Evolutionary conservation across 257 asterid species (phyloP).

Genomic region (Anisodus acutangulus): DNA sequence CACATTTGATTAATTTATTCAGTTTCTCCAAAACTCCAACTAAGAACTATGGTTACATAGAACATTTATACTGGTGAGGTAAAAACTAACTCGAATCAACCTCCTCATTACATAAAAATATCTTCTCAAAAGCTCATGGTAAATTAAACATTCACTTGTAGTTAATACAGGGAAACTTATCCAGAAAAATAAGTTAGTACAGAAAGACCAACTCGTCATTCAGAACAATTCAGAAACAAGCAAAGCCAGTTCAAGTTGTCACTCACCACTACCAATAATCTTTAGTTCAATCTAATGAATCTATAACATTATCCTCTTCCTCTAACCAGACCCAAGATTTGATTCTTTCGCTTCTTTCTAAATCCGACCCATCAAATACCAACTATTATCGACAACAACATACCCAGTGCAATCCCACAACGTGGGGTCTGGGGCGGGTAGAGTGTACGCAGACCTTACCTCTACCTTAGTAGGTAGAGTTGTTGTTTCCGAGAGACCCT

Average conservation of each 20-base stretch:
- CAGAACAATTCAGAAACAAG: constrained; percentile 3
- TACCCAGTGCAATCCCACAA: no score
- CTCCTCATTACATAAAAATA: constrained; percentile 1
- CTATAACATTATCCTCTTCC: background rate
- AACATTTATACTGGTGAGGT: background rate
- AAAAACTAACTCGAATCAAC: background rate
- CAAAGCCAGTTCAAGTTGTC: background rate
- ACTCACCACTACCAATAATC: background rate
- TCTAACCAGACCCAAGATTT: background rate
- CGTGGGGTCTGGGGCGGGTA: no score
- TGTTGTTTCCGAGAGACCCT: no score
- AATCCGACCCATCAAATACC: background rate
- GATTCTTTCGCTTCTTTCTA: constrained; percentile 2
- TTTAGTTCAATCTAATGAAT: background rate
- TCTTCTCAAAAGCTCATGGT: background rate
- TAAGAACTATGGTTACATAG: background rate
- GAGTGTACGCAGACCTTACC: no score
- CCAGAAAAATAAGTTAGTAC: background rate
- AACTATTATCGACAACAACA: background rate
- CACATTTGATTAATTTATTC: background rate
- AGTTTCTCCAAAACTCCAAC: constrained; percentile 16
- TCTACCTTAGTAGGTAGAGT: no score
- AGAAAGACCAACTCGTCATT: background rate
- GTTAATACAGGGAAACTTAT: background rate
- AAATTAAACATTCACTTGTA: background rate